These are phyloP conservation scores for Mrakia frigida DNA, from an alignment of 768 basidiomycete genomes.

Conservation along the genomic window DNA sequence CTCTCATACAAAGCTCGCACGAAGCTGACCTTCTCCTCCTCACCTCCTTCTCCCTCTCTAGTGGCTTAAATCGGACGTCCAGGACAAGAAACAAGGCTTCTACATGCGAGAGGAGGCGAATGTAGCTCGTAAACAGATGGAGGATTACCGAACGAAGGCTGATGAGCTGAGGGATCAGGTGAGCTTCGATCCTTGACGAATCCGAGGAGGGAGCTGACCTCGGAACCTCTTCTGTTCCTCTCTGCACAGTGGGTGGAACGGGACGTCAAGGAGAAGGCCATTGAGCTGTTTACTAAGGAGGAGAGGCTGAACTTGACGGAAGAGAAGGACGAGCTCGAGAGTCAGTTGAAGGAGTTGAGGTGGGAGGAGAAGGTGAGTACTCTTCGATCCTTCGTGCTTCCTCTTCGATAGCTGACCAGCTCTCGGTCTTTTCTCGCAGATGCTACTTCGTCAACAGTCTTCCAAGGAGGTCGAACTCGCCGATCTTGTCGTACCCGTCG, in stretches of 20 bases:
- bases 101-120: neutral
- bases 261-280: conserved; percentile 11
- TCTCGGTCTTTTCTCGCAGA: neutral
- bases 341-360: neutral
- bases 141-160: neutral
- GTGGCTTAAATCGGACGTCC: neutral
- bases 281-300: neutral
- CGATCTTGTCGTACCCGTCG: neutral
- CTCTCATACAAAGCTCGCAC: no score
- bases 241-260: conserved; percentile 9
- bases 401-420: neutral
- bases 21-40: neutral
- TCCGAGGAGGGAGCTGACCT: neutral
- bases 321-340: neutral
- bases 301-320: neutral
- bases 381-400: neutral
- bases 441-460: neutral
- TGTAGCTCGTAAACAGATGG: neutral
- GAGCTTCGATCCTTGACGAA: neutral
- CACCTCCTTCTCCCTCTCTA: neutral
- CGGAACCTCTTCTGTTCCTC: neutral
- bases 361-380: neutral
- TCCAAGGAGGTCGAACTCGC: neutral
- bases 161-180: neutral
- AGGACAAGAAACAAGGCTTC: neutral